A percentile compares a stretch with the other conserved stretches of the same genome.
phyloP scores from a whole-genome alignment of 1,284 basidiomycete species.

The Ceratobasidium sp. region DNA sequence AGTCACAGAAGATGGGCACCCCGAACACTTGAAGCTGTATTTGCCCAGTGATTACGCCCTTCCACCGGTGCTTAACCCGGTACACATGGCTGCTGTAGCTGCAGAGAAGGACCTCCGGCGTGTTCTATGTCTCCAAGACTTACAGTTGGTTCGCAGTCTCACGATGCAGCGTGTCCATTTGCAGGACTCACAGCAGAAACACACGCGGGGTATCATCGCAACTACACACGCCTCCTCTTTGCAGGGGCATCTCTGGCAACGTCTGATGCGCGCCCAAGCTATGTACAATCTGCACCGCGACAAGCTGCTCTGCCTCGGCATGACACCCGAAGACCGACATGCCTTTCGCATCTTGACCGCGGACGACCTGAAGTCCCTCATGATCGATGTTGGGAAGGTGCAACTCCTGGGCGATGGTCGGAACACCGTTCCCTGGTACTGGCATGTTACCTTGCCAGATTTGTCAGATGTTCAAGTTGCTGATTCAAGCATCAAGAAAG shows the following conservation, averaged over 20 bases:
- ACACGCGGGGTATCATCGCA: neutral
- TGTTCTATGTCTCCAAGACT: neutral
- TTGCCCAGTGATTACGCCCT: neutral
- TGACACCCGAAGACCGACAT: no score
- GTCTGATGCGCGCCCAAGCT: neutral
- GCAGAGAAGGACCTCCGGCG: neutral
- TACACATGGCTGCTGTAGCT: neutral
- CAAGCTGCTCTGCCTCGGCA: no score
- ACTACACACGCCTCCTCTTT: neutral
- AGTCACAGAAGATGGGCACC: neutral
- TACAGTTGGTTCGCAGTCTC: neutral
- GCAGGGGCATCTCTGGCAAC: neutral
- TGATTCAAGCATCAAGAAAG: no score
- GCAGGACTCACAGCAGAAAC: neutral
- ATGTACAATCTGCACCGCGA: neutral
- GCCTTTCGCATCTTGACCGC: no score
- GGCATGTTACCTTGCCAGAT: no score
- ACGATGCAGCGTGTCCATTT: neutral
- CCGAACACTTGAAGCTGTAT: neutral
- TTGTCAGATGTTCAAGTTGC: constrained; percentile 49
- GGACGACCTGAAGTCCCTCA: no score
- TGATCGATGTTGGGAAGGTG: no score
- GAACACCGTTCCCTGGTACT: no score
- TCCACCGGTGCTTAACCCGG: neutral
- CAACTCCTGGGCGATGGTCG: no score